phyloP scores from a whole-genome alignment of 1,284 basidiomycete genomes.

The Leccinum cinnamomeum region DNA sequence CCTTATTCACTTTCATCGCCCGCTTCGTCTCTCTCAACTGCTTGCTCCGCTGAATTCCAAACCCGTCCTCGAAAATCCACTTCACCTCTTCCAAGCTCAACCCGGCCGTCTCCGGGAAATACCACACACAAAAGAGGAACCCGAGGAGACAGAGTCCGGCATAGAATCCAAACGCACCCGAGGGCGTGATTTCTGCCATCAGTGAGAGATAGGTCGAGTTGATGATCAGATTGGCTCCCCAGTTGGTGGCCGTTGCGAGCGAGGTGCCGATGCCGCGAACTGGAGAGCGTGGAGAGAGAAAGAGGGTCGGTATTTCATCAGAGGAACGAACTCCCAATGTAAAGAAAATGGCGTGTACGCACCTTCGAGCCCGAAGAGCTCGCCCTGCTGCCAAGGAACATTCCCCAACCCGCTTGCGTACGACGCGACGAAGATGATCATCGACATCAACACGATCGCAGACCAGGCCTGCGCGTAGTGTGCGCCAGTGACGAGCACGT shows the following conservation, averaged over 20 bases:
- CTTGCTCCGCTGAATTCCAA: constrained; percentile 56
- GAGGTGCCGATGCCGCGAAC: constrained; percentile 82
- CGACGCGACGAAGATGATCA: constrained; percentile 82
- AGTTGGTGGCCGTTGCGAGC: constrained; percentile 79
- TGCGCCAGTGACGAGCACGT: constrained; percentile 63
- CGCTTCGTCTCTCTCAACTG: constrained; percentile 30
- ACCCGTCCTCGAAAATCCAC: constrained; percentile 56
- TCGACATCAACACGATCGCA: constrained; percentile 69
- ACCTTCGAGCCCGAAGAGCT: constrained; percentile 77
- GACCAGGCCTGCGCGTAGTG: constrained; percentile 67
- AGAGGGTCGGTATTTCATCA: background rate
- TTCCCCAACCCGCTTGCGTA: constrained; percentile 79
- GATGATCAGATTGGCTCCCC: constrained; percentile 79
- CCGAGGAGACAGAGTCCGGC: constrained; percentile 72
- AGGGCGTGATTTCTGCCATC: constrained; percentile 73
- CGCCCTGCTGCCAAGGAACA: constrained; percentile 87
- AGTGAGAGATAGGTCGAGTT: constrained; percentile 78
- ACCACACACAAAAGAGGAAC: constrained; percentile 65
- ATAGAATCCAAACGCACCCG: constrained; percentile 81
- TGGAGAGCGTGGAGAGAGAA: constrained; percentile 20
- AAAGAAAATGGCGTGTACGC: background rate
- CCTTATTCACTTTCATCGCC: constrained; percentile 5
- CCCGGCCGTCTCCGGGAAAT: constrained; percentile 78
- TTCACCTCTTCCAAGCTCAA: constrained; percentile 77
- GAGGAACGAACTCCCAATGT: background rate